Evolutionary conservation across 1,139 yeast species (phyloP), one percentile per base, ranked within the genome.

Genomic region (Martiniozyma asiatica): DNA sequence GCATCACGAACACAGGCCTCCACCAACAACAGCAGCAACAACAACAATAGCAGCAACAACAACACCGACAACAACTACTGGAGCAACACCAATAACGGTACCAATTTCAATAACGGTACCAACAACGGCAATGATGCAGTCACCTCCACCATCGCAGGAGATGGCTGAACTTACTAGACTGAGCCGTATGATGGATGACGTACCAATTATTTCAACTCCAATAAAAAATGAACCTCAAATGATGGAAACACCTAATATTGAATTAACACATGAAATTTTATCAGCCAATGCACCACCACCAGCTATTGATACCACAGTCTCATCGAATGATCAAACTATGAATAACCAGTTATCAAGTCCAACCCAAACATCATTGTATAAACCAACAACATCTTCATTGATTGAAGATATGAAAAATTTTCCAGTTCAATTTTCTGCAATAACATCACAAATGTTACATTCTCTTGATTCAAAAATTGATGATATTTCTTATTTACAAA

Each of bases 401-500:
- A 17, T 29, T 12, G 16, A 14, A 6, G 28, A 25, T 8, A 16
- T 29, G 17, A 24, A 24, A 21, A 20, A 24, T 8, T 29, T 23
- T 14, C 32, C 32, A 9, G 11, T 21, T 6, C 28, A 24, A 13
- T 29, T 29, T 14, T 16, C 25, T 6, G 11, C 19, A 8, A 21
- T 29, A 15, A 17, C 32, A 10, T n/a, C 27, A 4, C n/a, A n/a
- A n/a, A n/a, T n/a, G n/a, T n/a, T n/a, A n/a, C n/a, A n/a, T n/a
- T n/a, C n/a, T n/a, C 11, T 29, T n/a, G 28, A 29, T 7, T 24
- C 27, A 9, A 24, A 29, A 18, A 20, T 20, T 14, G 32, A 29
- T 22, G 28, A 24, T 21, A 15, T 29, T 9, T 22, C 24, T n/a
- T 25, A 29, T 29, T 20, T 29, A 21, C 10, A 15, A 21, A 18